phyloP scores from a whole-genome alignment of 1,139 yeast genomes.

The Waltiozyma sp. region DNA sequence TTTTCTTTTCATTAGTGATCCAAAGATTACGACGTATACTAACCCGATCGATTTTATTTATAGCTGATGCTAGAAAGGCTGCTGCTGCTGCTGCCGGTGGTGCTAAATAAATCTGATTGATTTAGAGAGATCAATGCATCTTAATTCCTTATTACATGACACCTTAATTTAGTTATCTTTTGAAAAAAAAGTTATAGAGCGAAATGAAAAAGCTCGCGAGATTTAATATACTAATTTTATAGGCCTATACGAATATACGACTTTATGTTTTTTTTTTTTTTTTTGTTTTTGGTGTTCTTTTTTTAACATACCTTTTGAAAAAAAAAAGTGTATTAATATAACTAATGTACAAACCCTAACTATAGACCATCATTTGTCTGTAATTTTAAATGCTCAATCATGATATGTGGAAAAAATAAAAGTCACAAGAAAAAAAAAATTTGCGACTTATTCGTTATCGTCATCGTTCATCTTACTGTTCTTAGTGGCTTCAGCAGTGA shows the following conservation, averaged over 20 bases:
- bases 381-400: not conserved
- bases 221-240: too few relatives aligned
- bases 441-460: slow-evolving; percentile 1
- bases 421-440: too few relatives aligned
- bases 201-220: too few relatives aligned
- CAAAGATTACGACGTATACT: not conserved
- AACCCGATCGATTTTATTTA: not conserved
- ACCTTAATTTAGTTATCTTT: too few relatives aligned
- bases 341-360: not conserved
- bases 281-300: too few relatives aligned
- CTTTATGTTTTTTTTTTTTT: not conserved
- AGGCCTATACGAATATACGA: not conserved
- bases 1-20: too few relatives aligned
- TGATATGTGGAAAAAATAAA: not conserved
- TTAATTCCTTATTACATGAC: not conserved
- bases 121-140: too few relatives aligned
- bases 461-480: slow-evolving; percentile 7
- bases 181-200: too few relatives aligned
- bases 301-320: too few relatives aligned
- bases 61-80: slow-evolving; percentile 55
- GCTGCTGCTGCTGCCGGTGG: slow-evolving; percentile 19
- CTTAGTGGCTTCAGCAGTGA: slow-evolving; percentile 44
- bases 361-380: not conserved
- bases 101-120: not conserved
- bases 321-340: not conserved